Percentiles rank a stretch among this genome's conserved stretches.
Conservation (phyloP, 164 flowering plant species). For the Brasenia schreberi region DNA sequence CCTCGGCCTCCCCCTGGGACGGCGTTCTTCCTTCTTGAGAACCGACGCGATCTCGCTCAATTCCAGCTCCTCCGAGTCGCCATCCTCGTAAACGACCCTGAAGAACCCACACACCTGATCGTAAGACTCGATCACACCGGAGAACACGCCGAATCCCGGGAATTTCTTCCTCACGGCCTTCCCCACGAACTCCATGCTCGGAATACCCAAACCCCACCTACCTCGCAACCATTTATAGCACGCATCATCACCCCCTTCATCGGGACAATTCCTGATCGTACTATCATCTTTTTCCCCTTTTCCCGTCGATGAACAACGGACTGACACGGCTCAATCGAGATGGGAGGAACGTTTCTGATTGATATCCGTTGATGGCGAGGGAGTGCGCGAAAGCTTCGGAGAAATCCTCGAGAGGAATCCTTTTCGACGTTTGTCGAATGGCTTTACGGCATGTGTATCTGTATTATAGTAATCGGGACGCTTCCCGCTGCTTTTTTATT, state of each 20-base stretch:
- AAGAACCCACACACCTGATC: constrained; percentile 33
- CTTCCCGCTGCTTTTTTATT: too few species aligned
- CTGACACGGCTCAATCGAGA: not conserved
- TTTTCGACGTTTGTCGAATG: not conserved
- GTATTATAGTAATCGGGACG: too few species aligned
- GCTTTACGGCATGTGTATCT: not conserved
- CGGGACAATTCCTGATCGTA: not conserved
- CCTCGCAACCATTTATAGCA: not conserved
- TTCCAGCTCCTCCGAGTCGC: constrained; percentile 50
- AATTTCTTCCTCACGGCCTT: constrained; percentile 38
- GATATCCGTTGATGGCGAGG: not conserved
- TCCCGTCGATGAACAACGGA: not conserved
- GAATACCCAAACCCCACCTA: not conserved
- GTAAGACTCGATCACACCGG: constrained; percentile 38
- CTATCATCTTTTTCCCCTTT: not conserved
- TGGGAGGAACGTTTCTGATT: not conserved
- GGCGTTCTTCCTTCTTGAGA: constrained; percentile 11
- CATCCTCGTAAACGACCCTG: constrained; percentile 41
- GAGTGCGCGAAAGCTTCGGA: not conserved
- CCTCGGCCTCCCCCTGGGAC: constrained; percentile 20
- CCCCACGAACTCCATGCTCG: constrained; percentile 54
- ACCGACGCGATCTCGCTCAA: constrained; percentile 20
- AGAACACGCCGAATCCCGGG: constrained; percentile 29
- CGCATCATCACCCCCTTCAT: not conserved
- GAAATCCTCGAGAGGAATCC: not conserved